These are phyloP conservation scores for Aureobasidium sp. DNA, from an alignment of 2,329 filamentous ascomycete genomes.

Conservation along the genomic window DNA sequence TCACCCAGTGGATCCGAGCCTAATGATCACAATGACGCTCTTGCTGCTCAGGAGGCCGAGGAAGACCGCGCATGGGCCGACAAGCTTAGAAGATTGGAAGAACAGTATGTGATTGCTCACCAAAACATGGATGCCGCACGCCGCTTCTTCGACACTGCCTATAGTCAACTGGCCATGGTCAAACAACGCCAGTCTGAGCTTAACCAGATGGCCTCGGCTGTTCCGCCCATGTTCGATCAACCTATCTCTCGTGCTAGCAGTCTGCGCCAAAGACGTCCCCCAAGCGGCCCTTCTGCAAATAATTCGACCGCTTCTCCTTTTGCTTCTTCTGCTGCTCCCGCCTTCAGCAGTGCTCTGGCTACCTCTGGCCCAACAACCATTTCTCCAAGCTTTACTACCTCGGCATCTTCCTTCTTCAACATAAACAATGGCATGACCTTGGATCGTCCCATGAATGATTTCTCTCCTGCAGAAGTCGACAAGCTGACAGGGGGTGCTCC, in stretches of 20 bases:
- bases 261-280: slow-evolving; percentile 30
- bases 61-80: slow-evolving; percentile 34
- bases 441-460: slow-evolving; percentile 34
- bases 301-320: slow-evolving; percentile 33
- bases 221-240: slow-evolving; percentile 21
- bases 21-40: slow-evolving; percentile 20
- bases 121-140: slow-evolving; percentile 29
- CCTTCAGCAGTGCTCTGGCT: slow-evolving; percentile 35
- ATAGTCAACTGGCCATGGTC: slow-evolving; percentile 36
- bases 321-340: slow-evolving; percentile 32
- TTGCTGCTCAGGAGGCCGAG: slow-evolving; percentile 29
- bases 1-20: slow-evolving; percentile 31
- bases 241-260: slow-evolving; percentile 18
- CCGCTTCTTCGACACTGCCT: slow-evolving; percentile 44
- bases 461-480: slow-evolving; percentile 58
- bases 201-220: slow-evolving; percentile 31
- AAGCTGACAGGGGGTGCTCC: slow-evolving; percentile 58
- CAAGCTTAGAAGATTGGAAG: slow-evolving; percentile 24
- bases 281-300: slow-evolving; percentile 26
- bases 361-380: slow-evolving; percentile 34
- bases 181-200: slow-evolving; percentile 34
- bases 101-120: slow-evolving; percentile 26
- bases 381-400: slow-evolving; percentile 46
- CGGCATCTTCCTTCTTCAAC: slow-evolving; percentile 46
- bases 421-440: slow-evolving; percentile 56